Conservation (phyloP, 2,329 filamentous ascomycete species). For the Cercospora citrullina region DNA sequence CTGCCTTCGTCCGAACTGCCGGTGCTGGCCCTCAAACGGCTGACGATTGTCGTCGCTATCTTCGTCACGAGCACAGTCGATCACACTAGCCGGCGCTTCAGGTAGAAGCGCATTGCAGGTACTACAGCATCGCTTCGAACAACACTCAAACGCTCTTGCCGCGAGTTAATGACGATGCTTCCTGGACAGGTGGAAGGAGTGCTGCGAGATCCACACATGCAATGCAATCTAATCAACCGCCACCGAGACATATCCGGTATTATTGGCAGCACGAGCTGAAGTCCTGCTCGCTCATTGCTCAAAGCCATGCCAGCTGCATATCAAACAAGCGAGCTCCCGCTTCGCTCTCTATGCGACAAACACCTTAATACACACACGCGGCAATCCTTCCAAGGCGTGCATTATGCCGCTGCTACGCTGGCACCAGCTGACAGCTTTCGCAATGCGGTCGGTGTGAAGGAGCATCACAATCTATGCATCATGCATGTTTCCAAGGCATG, state of each 20-base stretch:
- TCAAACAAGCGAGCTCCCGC: slow-evolving; percentile 3
- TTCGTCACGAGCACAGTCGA: not conserved
- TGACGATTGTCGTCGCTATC: not conserved
- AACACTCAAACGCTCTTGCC: not conserved
- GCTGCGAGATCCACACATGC: not conserved
- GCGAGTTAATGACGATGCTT: not conserved
- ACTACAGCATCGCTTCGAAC: slow-evolving; percentile 1
- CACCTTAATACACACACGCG: not conserved
- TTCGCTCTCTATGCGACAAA: not conserved
- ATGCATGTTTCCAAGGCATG: not conserved
- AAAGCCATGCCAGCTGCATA: not conserved
- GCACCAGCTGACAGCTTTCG: slow-evolving; percentile 3
- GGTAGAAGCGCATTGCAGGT: not conserved
- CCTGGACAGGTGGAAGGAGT: not conserved
- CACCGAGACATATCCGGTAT: slow-evolving; percentile 3
- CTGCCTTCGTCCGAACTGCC: slow-evolving; percentile 5
- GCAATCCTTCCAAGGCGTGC: not conserved
- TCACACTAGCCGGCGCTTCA: not conserved
- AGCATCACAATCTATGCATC: not conserved
- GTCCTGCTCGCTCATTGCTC: not conserved
- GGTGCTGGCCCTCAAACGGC: not conserved
- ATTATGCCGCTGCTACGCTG: not conserved
- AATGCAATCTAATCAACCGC: not conserved
- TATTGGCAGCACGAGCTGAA: slow-evolving; percentile 7
- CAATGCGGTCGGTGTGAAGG: not conserved